phyloP scores from a whole-genome alignment of 2,329 filamentous ascomycete genomes.

The Fusarium tanahbumbuense region DNA sequence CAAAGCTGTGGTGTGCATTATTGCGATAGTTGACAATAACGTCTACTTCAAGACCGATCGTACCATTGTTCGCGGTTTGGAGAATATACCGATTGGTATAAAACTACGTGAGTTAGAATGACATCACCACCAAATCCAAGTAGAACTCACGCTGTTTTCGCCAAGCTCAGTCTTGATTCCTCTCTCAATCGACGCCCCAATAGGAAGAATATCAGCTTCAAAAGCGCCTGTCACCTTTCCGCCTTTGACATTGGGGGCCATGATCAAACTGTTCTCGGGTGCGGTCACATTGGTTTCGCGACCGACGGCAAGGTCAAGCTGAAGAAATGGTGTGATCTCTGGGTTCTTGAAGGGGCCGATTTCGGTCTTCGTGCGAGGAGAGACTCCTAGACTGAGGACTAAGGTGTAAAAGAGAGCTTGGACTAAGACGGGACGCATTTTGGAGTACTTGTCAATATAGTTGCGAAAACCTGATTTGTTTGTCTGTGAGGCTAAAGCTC shows the following conservation, averaged over 20 bases:
- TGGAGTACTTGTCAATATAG: too few relatives aligned
- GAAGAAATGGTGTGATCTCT: background rate
- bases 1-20: slow-evolving; percentile 21
- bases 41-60: slow-evolving; percentile 7
- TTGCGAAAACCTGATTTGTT: background rate
- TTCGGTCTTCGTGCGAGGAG: rapidly evolving
- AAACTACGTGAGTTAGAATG: background rate
- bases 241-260: background rate
- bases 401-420: background rate
- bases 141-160: slow-evolving; percentile 9
- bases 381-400: background rate
- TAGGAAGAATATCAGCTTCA: slow-evolving; percentile 6
- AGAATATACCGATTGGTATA: slow-evolving; percentile 13
- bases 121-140: rapidly evolving
- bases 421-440: background rate
- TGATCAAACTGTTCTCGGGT: background rate
- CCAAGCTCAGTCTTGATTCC: background rate
- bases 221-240: slow-evolving; percentile 2
- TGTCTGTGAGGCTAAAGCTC: background rate
- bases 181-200: slow-evolving; percentile 7
- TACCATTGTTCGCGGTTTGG: slow-evolving; percentile 3
- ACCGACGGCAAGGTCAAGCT: background rate
- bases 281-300: slow-evolving; percentile 13
- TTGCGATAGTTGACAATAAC: slow-evolving; percentile 17
- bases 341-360: background rate